Evolutionary conservation across 495 filamentous ascomycete species (phyloP).

Genomic region (Aspergillus steynii): DNA sequence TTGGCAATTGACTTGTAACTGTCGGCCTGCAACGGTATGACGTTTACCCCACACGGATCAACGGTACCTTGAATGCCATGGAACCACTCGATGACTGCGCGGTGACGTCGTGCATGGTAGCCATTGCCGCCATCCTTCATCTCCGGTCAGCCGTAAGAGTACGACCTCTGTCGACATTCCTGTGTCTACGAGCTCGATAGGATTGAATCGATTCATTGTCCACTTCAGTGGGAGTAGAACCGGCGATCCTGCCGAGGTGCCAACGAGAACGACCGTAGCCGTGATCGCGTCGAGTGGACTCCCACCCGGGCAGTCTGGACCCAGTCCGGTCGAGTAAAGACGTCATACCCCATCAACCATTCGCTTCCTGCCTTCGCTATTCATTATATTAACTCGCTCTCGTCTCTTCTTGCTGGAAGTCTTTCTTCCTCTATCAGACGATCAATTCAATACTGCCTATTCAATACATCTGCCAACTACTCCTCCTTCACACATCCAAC

Average conservation of each 20-base stretch:
- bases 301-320: neutral
- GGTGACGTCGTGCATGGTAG: neutral
- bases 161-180: no score
- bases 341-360: constrained; percentile 14
- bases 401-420: no score
- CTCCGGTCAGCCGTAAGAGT: no score
- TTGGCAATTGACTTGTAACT: no score
- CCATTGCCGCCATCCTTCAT: neutral
- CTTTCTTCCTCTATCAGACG: neutral
- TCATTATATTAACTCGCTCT: no score
- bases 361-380: neutral
- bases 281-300: neutral
- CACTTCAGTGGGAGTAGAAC: no score
- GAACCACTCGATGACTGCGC: neutral
- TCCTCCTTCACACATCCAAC: neutral
- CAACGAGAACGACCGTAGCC: no score
- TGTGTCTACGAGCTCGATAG: no score
- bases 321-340: neutral
- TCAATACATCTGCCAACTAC: neutral
- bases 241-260: no score
- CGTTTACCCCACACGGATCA: constrained; percentile 5
- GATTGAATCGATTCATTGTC: no score
- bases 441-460: no score
- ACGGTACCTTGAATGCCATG: neutral
- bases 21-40: neutral